Percentiles rank a stretch among this genome's conserved stretches.
Conservation (phyloP, 2,329 filamentous ascomycete species). For the Cercospora citrullina region DNA sequence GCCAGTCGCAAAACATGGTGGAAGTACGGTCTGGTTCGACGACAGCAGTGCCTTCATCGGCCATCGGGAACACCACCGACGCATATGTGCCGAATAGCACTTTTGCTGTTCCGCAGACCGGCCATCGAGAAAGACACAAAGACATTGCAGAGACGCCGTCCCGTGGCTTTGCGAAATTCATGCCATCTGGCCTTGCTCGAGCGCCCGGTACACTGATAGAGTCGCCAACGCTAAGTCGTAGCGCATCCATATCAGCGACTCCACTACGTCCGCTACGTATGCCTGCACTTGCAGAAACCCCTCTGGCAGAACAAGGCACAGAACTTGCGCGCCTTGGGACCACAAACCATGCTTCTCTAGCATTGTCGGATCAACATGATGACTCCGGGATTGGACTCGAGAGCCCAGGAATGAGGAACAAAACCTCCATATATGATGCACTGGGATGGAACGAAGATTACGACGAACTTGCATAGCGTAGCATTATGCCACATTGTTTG, state of each 20-base stretch:
- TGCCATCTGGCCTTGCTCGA: conserved; percentile 26
- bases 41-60: conserved; percentile 43
- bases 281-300: conserved; percentile 21
- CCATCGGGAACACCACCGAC: conserved; percentile 34
- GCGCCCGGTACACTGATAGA: conserved; percentile 28
- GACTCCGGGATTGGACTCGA: conserved; percentile 14
- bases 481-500: conserved; percentile 1
- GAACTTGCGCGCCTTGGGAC: not conserved
- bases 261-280: conserved; percentile 24
- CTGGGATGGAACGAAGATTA: conserved; percentile 51
- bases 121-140: conserved; percentile 27
- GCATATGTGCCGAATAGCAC: conserved; percentile 21
- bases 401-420: conserved; percentile 7
- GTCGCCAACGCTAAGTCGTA: conserved; percentile 28
- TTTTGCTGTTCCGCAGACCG: conserved; percentile 36
- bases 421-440: conserved; percentile 41
- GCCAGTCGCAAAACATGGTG: conserved; percentile 26
- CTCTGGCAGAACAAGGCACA: conserved; percentile 1
- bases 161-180: conserved; percentile 40
- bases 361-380: not conserved
- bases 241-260: conserved; percentile 20
- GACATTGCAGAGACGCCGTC: conserved; percentile 48
- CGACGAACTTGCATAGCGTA: conserved; percentile 35
- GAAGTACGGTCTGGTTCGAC: conserved; percentile 34
- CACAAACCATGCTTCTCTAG: not conserved